Evolutionary conservation across 1,284 basidiomycete species (phyloP), one percentile per base, ranked within the genome.

Genomic region (Apiotrichum laibachii): DNA sequence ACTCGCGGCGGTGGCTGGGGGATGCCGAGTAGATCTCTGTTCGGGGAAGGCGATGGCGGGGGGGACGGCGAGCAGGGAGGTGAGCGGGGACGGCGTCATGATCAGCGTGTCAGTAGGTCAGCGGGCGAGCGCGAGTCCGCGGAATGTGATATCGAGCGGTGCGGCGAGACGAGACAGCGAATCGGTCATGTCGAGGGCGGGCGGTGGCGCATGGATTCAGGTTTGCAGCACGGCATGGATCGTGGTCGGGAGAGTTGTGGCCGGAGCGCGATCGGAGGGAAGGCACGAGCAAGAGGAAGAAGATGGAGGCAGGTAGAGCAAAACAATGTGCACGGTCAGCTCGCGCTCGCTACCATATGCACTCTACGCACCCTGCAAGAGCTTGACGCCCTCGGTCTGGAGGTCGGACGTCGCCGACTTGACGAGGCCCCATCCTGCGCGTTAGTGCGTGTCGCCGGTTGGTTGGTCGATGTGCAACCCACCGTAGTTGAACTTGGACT

Each of bases 401-500:
- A 95, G 84, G 37, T 90, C 88, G 53, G 84, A 82, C 67, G 85
- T 80, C 40, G 87, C 87, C 65, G 89, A 91, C 83, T 96, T 96
- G 57, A 96, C 90, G 35, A 96, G 82, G 6, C 93, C 95, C 92
- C 92, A 94, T 22, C 75, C 77, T 79, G 61, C 2, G 12, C 37
- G 34, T 47, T 34, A 35, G 54, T 35, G 16, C 12, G 26, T 31
- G 26, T 31, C 26, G 26, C 4, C 4, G 26, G 26, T 31, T 31
- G 26, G 26, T 31, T 31, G 26, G 16, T 18, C 33, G 31, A 34
- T 18, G 42, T 31, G 19, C 12, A 19, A 76, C 82, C 76, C 77
- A 62, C 94, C 89, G 77, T 90, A 95, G 81, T 99, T 99, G 82
- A 99, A 99, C 79, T 93, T 96, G 54, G 92, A 95, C 81, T 99